Evolutionary conservation across 306 rosid species (phyloP).

Genomic region (Clitoria ternatea): DNA sequence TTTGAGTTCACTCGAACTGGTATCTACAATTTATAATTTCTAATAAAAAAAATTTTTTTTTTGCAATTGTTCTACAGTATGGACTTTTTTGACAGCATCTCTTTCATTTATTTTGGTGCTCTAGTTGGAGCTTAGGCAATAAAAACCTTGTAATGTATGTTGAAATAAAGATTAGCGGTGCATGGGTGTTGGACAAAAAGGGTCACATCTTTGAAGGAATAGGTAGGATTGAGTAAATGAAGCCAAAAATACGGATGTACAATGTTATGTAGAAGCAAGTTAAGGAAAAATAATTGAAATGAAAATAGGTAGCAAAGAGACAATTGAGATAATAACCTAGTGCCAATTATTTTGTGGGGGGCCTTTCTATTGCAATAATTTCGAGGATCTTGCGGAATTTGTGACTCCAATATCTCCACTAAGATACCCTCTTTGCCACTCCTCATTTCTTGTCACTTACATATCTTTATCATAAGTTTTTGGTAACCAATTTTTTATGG

Average conservation of each 20-base stretch:
- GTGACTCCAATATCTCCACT: conserved; percentile 40
- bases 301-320: conserved; percentile 10
- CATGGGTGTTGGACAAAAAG: background rate
- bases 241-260: conserved; percentile 12
- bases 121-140: background rate
- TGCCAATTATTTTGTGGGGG: conserved; percentile 25
- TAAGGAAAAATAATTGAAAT: background rate
- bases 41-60: too few relatives aligned
- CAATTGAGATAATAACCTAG: background rate
- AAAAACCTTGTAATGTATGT: background rate
- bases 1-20: too few relatives aligned
- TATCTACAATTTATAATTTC: too few relatives aligned
- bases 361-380: conserved; percentile 34
- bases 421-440: conserved; percentile 30
- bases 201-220: background rate
- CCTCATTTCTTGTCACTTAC: conserved; percentile 39
- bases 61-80: too few relatives aligned
- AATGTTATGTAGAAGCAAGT: background rate
- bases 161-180: background rate
- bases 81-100: too few relatives aligned
- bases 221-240: background rate
- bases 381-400: conserved; percentile 40
- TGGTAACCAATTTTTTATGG: too few relatives aligned
- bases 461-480: too few relatives aligned
- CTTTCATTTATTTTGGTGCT: too few relatives aligned